Evolutionary conservation across 2,329 filamentous ascomycete genomes (phyloP).

Genomic region (Pseudohalonectria lignicola): DNA sequence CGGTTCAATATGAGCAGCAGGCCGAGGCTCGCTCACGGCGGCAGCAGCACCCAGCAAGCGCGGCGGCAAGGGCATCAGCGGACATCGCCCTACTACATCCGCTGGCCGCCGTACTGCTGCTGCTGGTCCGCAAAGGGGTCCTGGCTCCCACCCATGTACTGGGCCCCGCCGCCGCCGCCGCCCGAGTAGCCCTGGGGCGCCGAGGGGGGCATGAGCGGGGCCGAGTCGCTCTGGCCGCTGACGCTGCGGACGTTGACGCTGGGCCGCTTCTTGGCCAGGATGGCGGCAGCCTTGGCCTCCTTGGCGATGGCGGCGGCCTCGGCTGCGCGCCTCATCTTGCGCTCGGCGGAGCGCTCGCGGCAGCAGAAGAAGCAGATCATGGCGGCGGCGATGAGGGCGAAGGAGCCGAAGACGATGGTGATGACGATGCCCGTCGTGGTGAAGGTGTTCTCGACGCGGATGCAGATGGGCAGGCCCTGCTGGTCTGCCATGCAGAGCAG

Average conservation of each 20-base stretch:
- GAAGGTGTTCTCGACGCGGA: constrained; percentile 25
- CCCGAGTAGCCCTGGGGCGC: constrained; percentile 5
- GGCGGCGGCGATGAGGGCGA: constrained; percentile 23
- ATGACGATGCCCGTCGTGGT: constrained; percentile 34
- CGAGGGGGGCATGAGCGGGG: constrained; percentile 12
- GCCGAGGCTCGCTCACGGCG: no score
- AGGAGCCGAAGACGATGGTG: constrained; percentile 32
- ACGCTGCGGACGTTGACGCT: constrained; percentile 14
- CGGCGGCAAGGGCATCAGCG: no score
- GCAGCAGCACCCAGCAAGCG: no score
- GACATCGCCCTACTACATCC: no score
- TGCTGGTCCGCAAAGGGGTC: constrained; percentile 10
- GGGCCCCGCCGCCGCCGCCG: background rate
- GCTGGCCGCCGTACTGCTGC: no score
- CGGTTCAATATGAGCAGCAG: no score
- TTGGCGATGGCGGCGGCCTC: constrained; percentile 38
- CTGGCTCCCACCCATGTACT: background rate
- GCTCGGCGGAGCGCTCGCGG: constrained; percentile 33
- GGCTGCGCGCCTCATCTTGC: constrained; percentile 28
- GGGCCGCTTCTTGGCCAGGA: constrained; percentile 25
- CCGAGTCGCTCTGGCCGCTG: constrained; percentile 6
- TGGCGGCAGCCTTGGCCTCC: constrained; percentile 21
- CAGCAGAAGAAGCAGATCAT: constrained; percentile 39
- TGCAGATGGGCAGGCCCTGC: constrained; percentile 29
- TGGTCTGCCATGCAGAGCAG: constrained; percentile 32